Percentiles rank a stretch among this genome's conserved stretches.
phyloP scores from a whole-genome alignment of 2,329 filamentous ascomycete genomes.

The Sclerotinia subarctica region DNA sequence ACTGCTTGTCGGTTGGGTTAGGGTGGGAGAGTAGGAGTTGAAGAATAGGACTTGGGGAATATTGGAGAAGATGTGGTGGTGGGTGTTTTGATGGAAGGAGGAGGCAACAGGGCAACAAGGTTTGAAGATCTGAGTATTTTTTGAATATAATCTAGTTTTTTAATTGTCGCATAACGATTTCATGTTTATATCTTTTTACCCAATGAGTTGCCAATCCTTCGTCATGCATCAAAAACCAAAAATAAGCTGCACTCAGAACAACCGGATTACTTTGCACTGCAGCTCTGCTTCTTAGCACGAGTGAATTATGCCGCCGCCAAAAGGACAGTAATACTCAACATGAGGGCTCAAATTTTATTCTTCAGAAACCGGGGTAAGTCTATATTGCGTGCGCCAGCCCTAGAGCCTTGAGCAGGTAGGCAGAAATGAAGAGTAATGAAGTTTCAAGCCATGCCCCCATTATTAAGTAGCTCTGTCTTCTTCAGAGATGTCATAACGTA shows the following conservation, averaged over 20 bases:
- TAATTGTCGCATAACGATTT: neutral
- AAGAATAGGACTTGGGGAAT: neutral
- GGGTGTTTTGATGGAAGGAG: neutral
- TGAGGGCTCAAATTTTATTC: no score
- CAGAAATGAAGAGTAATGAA: neutral
- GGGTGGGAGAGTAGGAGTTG: no score
- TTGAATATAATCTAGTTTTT: neutral
- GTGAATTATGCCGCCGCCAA: no score
- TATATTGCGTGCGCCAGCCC: no score
- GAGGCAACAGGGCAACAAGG: neutral
- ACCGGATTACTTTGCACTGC: no score
- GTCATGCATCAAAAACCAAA: no score
- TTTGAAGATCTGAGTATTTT: neutral
- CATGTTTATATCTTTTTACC: neutral
- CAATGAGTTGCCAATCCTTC: no score
- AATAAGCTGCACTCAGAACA: no score
- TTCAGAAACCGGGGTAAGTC: no score
- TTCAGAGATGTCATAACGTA: neutral
- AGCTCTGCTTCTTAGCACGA: no score
- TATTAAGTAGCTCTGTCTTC: no score
- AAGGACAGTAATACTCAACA: no score
- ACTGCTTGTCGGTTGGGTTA: slow-evolving; percentile 15
- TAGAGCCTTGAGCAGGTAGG: neutral
- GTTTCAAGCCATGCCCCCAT: neutral
- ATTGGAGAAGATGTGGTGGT: neutral